Evolutionary conservation across 2,329 filamentous ascomycete species (phyloP).

Genomic region (Pyrenophora seminiperda): DNA sequence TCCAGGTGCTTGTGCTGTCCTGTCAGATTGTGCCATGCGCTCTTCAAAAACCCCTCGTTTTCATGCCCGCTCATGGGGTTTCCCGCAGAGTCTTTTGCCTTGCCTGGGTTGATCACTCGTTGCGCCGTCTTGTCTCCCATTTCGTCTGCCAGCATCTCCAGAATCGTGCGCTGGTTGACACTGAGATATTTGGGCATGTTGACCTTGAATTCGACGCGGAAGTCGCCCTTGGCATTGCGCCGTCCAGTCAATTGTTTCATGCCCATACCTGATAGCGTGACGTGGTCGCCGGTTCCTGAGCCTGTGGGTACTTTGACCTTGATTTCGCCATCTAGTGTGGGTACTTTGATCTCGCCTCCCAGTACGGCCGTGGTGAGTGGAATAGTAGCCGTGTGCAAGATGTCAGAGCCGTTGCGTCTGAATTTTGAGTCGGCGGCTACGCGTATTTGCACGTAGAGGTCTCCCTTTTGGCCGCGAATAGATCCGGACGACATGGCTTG

Average conservation of each 20-base stretch:
- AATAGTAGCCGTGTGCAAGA: constrained; percentile 88
- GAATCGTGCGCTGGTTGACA: constrained; percentile 86
- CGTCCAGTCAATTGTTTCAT: constrained; percentile 76
- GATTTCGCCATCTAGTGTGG: constrained; percentile 87
- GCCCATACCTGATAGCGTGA: constrained; percentile 87
- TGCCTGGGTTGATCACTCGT: constrained; percentile 82
- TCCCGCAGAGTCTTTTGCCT: constrained; percentile 46
- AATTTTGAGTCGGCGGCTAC: constrained; percentile 92
- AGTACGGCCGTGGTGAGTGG: constrained; percentile 91
- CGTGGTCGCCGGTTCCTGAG: constrained; percentile 88
- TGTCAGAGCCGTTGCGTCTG: constrained; percentile 82
- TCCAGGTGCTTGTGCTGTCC: constrained; percentile 62
- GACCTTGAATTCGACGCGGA: constrained; percentile 93
- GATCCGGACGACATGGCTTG: constrained; percentile 66
- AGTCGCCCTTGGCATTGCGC: constrained; percentile 74
- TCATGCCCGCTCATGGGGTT: constrained; percentile 58
- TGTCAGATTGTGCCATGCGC: constrained; percentile 90
- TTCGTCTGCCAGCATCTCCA: constrained; percentile 96
- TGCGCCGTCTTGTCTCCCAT: constrained; percentile 91
- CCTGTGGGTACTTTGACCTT: constrained; percentile 90
- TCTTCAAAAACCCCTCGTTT: constrained; percentile 89
- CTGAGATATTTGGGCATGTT: constrained; percentile 93
- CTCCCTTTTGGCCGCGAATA: constrained; percentile 71
- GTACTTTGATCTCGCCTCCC: constrained; percentile 86
- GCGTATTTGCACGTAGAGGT: constrained; percentile 88